Percentiles rank a stretch among this genome's conserved stretches.
phyloP scores from a whole-genome alignment of 78 protist genomes.

The Bodo saltans region DNA sequence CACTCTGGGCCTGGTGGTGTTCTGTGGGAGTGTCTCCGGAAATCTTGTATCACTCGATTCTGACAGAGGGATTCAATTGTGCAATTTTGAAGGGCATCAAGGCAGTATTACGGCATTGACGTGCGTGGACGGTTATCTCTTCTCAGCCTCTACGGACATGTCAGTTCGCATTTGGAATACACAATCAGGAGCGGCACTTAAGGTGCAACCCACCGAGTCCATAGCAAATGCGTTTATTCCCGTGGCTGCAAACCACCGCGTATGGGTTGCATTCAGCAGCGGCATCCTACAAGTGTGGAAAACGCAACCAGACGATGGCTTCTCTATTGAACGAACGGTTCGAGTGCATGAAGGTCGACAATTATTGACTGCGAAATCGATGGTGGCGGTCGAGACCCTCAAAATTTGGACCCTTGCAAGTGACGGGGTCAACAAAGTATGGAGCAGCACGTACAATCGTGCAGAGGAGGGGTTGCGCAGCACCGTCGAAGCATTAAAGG shows the following conservation, averaged over 20 bases:
- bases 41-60: too few relatives aligned
- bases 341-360: not conserved
- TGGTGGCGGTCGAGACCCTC: not conserved
- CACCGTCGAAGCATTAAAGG: slow-evolving; percentile 15
- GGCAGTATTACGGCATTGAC: not conserved
- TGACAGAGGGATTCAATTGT: not conserved
- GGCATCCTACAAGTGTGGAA: slow-evolving; percentile 19
- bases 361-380: not conserved
- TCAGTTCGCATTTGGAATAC: slow-evolving; percentile 10
- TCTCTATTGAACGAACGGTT: not conserved
- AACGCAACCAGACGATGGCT: not conserved
- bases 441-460: not conserved
- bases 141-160: slow-evolving; percentile 5
- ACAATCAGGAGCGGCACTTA: not conserved
- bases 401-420: slow-evolving; percentile 11
- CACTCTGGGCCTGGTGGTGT: not conserved
- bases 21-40: slow-evolving; percentile 5
- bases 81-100: not conserved
- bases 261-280: slow-evolving; percentile 11
- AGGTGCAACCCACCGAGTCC: not conserved
- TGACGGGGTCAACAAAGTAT: slow-evolving; percentile 16
- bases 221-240: not conserved
- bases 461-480: not conserved
- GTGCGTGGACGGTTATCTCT: slow-evolving; percentile 11
- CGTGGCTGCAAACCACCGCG: not conserved